These are phyloP conservation scores for Leptographium flavum DNA, from an alignment of 2,329 filamentous ascomycete species.

Conservation along the genomic window DNA sequence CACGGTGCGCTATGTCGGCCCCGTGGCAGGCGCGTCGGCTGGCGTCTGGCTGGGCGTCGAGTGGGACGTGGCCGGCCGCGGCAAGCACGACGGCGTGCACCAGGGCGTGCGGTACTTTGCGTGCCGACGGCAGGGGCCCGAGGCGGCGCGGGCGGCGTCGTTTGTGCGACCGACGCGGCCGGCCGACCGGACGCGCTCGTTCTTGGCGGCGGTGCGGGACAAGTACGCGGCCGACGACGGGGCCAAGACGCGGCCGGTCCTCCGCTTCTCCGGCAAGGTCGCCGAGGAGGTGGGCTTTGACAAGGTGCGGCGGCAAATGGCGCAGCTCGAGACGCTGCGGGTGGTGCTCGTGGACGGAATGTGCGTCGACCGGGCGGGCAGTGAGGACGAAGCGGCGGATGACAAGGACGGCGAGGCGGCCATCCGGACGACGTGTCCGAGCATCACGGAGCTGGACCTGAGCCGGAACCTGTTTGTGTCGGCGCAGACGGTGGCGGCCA, in stretches of 20 bases:
- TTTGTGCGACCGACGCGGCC: constrained; percentile 71
- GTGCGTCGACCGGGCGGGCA: constrained; percentile 34
- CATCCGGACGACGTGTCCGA: constrained; percentile 41
- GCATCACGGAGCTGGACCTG: constrained; percentile 67
- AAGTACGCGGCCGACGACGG: constrained; percentile 54
- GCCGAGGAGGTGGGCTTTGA: constrained; percentile 93
- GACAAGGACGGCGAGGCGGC: constrained; percentile 19
- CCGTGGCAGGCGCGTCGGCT: constrained; percentile 60
- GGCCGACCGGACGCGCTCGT: constrained; percentile 53
- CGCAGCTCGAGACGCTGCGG: constrained; percentile 61
- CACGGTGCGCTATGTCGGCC: constrained; percentile 72
- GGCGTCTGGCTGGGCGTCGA: constrained; percentile 88
- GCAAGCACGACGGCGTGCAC: constrained; percentile 82
- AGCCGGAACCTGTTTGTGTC: constrained; percentile 68
- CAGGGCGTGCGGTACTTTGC: constrained; percentile 67
- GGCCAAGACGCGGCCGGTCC: constrained; percentile 17
- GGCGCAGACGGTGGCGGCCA: constrained; percentile 50
- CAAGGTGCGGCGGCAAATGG: constrained; percentile 71
- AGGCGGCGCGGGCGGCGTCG: constrained; percentile 51
- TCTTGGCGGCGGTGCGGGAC: constrained; percentile 62
- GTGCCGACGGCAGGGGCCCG: constrained; percentile 38
- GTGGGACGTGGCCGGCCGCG: constrained; percentile 79
- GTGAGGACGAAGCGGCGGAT: constrained; percentile 17
- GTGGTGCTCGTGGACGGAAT: constrained; percentile 73
- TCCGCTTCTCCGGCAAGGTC: constrained; percentile 64